These are phyloP conservation scores for Diplodia seriata DNA, from an alignment of 2,329 filamentous ascomycete species.

Conservation along the genomic window DNA sequence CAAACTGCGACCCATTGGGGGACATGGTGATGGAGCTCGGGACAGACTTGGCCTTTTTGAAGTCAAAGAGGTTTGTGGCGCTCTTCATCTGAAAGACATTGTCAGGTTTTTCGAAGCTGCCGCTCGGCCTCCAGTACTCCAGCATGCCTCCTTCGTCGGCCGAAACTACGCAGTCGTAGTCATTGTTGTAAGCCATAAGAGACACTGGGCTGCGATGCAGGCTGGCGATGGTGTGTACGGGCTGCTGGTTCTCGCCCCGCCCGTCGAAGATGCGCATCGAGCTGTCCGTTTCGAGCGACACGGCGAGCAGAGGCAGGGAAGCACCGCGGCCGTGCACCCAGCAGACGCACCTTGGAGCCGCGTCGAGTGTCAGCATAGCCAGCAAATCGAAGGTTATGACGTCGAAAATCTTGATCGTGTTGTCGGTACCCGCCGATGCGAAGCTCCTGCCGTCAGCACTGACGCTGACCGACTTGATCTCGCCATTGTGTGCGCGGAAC, in stretches of 20 bases:
- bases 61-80: conserved; percentile 92
- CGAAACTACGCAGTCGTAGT: conserved; percentile 89
- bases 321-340: conserved; percentile 90
- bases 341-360: conserved; percentile 78
- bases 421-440: conserved; percentile 82
- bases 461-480: conserved; percentile 81
- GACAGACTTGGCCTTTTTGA: conserved; percentile 89
- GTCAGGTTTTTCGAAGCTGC: conserved; percentile 86
- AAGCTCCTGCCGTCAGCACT: conserved; percentile 93
- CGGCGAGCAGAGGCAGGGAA: conserved; percentile 84
- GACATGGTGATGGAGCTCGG: conserved; percentile 85
- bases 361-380: conserved; percentile 76
- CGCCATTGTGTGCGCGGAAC: conserved; percentile 87
- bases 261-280: conserved; percentile 87
- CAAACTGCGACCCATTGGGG: conserved; percentile 84
- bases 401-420: conserved; percentile 78
- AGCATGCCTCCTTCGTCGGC: conserved; percentile 91
- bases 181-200: conserved; percentile 87
- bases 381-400: conserved; percentile 75
- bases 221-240: conserved; percentile 77
- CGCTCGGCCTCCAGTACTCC: conserved; percentile 90
- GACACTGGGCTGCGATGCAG: conserved; percentile 84
- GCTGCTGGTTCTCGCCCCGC: conserved; percentile 76
- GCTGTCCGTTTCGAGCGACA: conserved; percentile 76
- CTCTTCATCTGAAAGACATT: conserved; percentile 94